A percentile compares a stretch with the other conserved stretches of the same genome.
These are phyloP conservation scores for Hypoxylon sp. DNA, from an alignment of 2,329 filamentous ascomycete genomes.

Conservation along the genomic window DNA sequence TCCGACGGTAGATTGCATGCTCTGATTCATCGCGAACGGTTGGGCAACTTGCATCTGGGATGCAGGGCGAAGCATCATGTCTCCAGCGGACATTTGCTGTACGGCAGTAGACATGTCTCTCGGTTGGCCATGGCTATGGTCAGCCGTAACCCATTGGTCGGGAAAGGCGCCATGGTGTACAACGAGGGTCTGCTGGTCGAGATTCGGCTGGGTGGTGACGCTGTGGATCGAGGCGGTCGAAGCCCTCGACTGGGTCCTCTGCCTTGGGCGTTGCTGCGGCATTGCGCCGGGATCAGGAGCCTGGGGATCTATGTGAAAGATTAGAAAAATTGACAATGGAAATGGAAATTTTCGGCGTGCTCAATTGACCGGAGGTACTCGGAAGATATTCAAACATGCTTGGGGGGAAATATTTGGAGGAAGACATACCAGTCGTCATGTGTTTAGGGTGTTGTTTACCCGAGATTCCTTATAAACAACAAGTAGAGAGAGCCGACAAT, in stretches of 20 bases:
- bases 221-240: constrained; percentile 72
- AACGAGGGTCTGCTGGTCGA: constrained; percentile 64
- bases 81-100: constrained; percentile 69
- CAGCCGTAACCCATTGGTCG: constrained; percentile 66
- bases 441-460: constrained; percentile 53
- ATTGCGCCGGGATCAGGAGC: constrained; percentile 55
- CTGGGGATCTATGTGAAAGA: constrained; percentile 49
- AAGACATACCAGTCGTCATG: constrained; percentile 50
- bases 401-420: constrained; percentile 4
- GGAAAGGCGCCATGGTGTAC: constrained; percentile 60
- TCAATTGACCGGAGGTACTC: neutral
- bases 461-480: constrained; percentile 16
- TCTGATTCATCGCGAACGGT: constrained; percentile 65
- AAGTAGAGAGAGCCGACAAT: constrained; percentile 12
- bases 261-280: constrained; percentile 60
- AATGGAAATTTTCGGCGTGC: neutral
- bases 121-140: constrained; percentile 60
- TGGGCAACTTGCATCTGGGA: constrained; percentile 68
- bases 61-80: constrained; percentile 71
- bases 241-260: constrained; percentile 68
- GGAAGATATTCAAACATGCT: neutral
- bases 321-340: constrained; percentile 29
- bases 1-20: constrained; percentile 64
- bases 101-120: constrained; percentile 61
- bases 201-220: constrained; percentile 65